Conservation (phyloP, 176 grass and related monocot species). For the Musa troglodytarum region DNA sequence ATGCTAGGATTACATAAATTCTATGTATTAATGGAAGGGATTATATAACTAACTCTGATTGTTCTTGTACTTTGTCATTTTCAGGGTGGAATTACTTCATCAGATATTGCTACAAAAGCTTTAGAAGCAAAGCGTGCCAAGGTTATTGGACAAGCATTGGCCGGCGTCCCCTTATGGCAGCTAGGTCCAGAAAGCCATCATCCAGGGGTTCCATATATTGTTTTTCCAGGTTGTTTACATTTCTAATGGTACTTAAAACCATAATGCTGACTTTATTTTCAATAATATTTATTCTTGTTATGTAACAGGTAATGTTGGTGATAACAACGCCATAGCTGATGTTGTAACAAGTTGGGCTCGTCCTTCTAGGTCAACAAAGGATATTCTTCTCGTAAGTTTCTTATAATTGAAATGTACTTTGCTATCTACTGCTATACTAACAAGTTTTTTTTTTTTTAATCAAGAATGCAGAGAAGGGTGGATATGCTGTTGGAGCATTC, state of each 20-base stretch:
- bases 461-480: constrained; percentile 74
- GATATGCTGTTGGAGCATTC: constrained; percentile 95
- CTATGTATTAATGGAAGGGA: not conserved
- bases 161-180: constrained; percentile 91
- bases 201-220: constrained; percentile 93
- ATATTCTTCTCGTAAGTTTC: constrained; percentile 71
- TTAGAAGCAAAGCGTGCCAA: constrained; percentile 69
- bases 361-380: constrained; percentile 61
- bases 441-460: constrained; percentile 30
- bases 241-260: constrained; percentile 9
- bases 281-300: constrained; percentile 14
- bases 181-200: constrained; percentile 94
- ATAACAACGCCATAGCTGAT: constrained; percentile 70
- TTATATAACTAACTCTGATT: too few species aligned
- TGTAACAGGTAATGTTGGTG: constrained; percentile 83
- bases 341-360: constrained; percentile 70
- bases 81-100: constrained; percentile 97
- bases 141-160: constrained; percentile 90
- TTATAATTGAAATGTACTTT: constrained; percentile 7
- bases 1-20: not conserved
- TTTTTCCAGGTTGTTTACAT: constrained; percentile 75
- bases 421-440: constrained; percentile 23
- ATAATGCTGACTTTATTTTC: not conserved
- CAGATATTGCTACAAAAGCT: constrained; percentile 96
- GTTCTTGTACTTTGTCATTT: too few species aligned